Base-by-base conservation (phyloP, 495 filamentous ascomycete species). In the Hypoxylon rickii region DNA sequence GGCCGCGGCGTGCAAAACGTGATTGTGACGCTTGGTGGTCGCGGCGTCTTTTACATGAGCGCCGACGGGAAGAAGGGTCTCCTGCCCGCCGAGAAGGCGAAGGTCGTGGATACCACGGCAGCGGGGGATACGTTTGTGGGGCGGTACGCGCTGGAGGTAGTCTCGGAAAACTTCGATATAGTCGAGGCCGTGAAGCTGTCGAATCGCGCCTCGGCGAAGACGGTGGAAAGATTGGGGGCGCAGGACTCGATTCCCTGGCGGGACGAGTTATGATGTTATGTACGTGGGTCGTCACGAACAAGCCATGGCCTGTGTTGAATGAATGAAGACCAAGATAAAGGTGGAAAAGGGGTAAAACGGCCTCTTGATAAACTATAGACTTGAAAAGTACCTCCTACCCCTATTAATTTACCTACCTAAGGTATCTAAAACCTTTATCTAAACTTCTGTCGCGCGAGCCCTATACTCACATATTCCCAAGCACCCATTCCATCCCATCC, bases 41-140 rank as follows among this genome's bases (percentile, higher is more conserved):
- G 89, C 48, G 93, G 92, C 0, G 81, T 86, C 16, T 93, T 83
- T 64, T 80, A 73, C 44, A 79, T 76, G 71, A 76, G 64, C 26
- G 64, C 55, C 32, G 67, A 70, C 22, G 73, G 70, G 2, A 63
- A 69, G 16, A 69, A 65, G 11, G 78, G 78, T 7, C 70, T 80
- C 40, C 62, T 88, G 3, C 42, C 67, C 1, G 86, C 84, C 7
- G 79, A 77, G 59, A 84, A 79, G 66, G 83, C 81, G 0, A 83
- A 79, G 47, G 93, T 96, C 16, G 80, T 96, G 4, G 94, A 98
- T 73, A 97, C 93, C 4, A 98, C 94, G 3, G 93, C 87, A 0
- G 94, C 93, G 12, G 94, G 94, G 0, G 94, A 98, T 70, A 96
- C 93, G 3, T 98, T 96, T 72, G 89, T 95, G 2, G 94, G 94